phyloP scores from a whole-genome alignment of 768 basidiomycete species.

The Lanmaoa rubissima region DNA sequence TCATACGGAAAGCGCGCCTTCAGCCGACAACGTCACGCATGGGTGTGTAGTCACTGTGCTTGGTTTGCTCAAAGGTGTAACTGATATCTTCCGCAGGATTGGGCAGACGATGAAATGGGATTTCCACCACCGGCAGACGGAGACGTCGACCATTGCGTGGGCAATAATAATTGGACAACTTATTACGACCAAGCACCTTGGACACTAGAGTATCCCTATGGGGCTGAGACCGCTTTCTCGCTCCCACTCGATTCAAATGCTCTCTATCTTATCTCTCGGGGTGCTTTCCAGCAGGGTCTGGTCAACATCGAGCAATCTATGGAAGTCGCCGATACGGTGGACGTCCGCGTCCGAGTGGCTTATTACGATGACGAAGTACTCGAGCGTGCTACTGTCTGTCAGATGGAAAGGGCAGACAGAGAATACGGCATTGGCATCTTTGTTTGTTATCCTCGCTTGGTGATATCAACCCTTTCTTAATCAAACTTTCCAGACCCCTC shows the following conservation, averaged over 20 bases:
- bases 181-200: slow-evolving; percentile 26
- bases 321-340: slow-evolving; percentile 25
- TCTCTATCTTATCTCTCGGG: slow-evolving; percentile 32
- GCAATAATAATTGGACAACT: slow-evolving; percentile 21
- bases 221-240: slow-evolving; percentile 27
- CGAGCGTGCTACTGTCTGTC: slow-evolving; percentile 30
- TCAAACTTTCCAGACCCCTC: slow-evolving; percentile 33
- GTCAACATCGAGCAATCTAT: slow-evolving; percentile 32
- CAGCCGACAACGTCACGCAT: background rate
- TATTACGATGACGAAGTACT: slow-evolving; percentile 19
- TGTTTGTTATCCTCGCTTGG: slow-evolving; percentile 19
- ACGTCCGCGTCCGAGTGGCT: slow-evolving; percentile 29
- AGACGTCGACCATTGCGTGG: slow-evolving; percentile 13
- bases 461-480: background rate
- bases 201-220: slow-evolving; percentile 18
- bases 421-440: slow-evolving; percentile 35
- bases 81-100: slow-evolving; percentile 10
- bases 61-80: background rate
- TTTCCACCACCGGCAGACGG: background rate
- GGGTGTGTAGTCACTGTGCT: slow-evolving; percentile 4
- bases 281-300: slow-evolving; percentile 26
- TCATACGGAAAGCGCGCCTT: slow-evolving; percentile 6
- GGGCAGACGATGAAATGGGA: background rate
- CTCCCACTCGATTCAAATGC: slow-evolving; percentile 32
- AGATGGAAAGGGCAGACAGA: slow-evolving; percentile 21